These are phyloP conservation scores for Pestalotiopsis fici DNA, from an alignment of 2,329 filamentous ascomycete species.

Conservation along the genomic window DNA sequence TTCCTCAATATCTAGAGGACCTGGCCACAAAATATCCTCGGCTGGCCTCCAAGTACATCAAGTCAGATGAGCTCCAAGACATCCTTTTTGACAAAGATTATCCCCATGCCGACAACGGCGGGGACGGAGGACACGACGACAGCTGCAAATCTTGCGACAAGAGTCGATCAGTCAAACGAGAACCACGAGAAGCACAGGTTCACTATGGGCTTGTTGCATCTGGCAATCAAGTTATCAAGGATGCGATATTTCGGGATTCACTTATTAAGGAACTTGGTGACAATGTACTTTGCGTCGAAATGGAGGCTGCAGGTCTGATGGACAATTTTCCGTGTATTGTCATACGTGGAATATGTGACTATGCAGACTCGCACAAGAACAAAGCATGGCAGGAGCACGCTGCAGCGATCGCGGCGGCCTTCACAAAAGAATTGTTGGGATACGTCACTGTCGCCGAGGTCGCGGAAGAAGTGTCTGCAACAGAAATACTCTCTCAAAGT, in stretches of 20 bases:
- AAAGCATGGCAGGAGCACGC: slow-evolving; percentile 23
- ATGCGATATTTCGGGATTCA: slow-evolving; percentile 16
- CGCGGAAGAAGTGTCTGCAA: background rate
- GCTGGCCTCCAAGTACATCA: slow-evolving; percentile 16
- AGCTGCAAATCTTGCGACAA: slow-evolving; percentile 19
- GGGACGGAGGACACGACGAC: background rate
- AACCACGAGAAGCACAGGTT: slow-evolving; percentile 18
- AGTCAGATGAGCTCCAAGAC: slow-evolving; percentile 17
- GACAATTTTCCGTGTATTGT: slow-evolving; percentile 24
- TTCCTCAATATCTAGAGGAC: slow-evolving; percentile 18
- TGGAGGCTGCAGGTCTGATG: slow-evolving; percentile 16
- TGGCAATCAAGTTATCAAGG: slow-evolving; percentile 23
- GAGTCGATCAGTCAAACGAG: slow-evolving; percentile 14
- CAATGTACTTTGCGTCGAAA: slow-evolving; percentile 16
- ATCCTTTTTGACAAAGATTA: slow-evolving; percentile 14
- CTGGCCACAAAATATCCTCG: slow-evolving; percentile 15
- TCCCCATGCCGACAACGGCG: background rate
- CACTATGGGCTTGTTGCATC: slow-evolving; percentile 27
- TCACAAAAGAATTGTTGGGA: slow-evolving; percentile 17
- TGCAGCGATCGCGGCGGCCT: slow-evolving; percentile 19
- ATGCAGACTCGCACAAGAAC: slow-evolving; percentile 27
- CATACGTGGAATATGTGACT: slow-evolving; percentile 26
- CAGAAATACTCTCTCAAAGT: background rate
- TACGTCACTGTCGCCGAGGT: background rate
- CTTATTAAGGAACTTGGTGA: slow-evolving; percentile 13